phyloP scores from a whole-genome alignment of 2,329 filamentous ascomycete species.

The Neobulgaria alba region DNA sequence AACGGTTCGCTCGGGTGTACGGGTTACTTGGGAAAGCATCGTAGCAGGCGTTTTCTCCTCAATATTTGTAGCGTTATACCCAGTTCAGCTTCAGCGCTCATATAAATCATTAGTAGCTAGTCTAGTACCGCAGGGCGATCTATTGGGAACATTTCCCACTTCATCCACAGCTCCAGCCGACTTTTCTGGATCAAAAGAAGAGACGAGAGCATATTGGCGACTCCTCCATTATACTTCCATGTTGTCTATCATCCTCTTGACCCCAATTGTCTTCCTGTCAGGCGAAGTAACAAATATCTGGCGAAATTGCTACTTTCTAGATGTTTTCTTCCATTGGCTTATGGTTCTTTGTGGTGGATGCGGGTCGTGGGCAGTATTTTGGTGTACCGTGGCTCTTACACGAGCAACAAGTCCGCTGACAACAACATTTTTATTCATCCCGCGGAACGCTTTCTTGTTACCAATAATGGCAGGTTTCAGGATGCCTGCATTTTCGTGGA shows the following conservation, averaged over 20 bases:
- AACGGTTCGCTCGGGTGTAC: constrained; percentile 35
- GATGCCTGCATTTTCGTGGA: constrained; percentile 42
- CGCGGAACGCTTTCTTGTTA: constrained; percentile 39
- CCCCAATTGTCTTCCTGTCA: constrained; percentile 40
- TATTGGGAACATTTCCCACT: constrained; percentile 31
- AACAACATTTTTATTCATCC: constrained; percentile 40
- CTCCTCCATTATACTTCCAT: constrained; percentile 43
- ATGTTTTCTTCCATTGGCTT: constrained; percentile 47
- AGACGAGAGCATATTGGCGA: constrained; percentile 42
- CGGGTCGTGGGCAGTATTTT: constrained; percentile 40
- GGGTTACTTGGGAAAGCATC: constrained; percentile 42
- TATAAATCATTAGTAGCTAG: constrained; percentile 38
- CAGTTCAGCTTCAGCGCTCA: constrained; percentile 40
- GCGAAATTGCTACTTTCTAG: constrained; percentile 45
- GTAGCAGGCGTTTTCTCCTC: constrained; percentile 44
- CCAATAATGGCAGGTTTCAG: constrained; percentile 38
- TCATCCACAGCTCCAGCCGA: constrained; percentile 17
- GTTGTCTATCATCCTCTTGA: constrained; percentile 39
- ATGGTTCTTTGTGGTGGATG: constrained; percentile 41
- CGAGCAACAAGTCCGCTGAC: constrained; percentile 42
- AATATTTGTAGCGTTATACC: constrained; percentile 42
- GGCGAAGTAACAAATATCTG: constrained; percentile 40
- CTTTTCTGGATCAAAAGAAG: constrained; percentile 32
- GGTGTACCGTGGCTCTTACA: constrained; percentile 38
- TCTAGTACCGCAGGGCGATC: constrained; percentile 36